These are phyloP conservation scores for Theobroma cacao DNA, from an alignment of 345 rosid genomes.

Conservation along the genomic window DNA sequence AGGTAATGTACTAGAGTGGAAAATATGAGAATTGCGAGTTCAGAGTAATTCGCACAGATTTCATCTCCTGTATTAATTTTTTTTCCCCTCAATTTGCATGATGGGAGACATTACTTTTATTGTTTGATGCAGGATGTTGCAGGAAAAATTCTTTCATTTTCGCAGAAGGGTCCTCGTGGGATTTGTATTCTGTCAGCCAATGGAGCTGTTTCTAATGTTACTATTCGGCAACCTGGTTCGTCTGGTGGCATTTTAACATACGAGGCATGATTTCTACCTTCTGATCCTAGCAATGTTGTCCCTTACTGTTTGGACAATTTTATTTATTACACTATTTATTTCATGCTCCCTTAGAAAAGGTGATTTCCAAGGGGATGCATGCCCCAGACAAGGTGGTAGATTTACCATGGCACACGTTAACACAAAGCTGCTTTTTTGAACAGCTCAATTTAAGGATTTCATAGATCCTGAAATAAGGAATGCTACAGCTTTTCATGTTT, in stretches of 20 bases:
- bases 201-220: slow-evolving; percentile 63
- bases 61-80: not conserved
- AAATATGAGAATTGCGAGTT: not conserved
- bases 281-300: not conserved
- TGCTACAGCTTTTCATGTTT: not conserved
- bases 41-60: not conserved
- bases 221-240: slow-evolving; percentile 50
- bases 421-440: not conserved
- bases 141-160: slow-evolving; percentile 41
- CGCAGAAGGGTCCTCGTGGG: slow-evolving; percentile 55
- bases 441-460: not conserved
- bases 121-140: slow-evolving; percentile 58
- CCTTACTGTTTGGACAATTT: not conserved
- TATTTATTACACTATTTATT: not conserved
- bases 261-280: slow-evolving; percentile 9
- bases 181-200: slow-evolving; percentile 63
- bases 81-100: not conserved
- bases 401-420: not conserved
- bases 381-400: not conserved
- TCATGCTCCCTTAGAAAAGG: not conserved
- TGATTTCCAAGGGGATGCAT: not conserved
- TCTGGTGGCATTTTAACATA: slow-evolving; percentile 27
- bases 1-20: slow-evolving; percentile 36
- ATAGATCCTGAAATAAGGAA: not conserved
- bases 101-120: not conserved